Evolutionary conservation across 306 rosid species (phyloP), one percentile per base, ranked within the genome.

Genomic region (Phaseolus lunatus): DNA sequence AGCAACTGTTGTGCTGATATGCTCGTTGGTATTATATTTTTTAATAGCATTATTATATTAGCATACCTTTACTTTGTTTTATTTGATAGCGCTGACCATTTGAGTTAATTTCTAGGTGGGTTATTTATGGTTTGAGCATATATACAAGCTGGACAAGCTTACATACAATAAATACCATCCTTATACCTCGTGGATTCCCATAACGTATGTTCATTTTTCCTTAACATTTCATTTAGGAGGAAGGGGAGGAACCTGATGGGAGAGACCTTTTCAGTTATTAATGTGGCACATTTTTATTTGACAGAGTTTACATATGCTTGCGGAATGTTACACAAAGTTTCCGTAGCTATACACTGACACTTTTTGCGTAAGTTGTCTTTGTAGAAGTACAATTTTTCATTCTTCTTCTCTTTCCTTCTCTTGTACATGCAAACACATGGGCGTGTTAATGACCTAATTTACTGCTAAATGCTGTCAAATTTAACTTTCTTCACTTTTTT

Each of bases 131-230:
- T 82, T 87, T 45, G 95, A 92, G 87, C 66, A 86, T 64, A 82
- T 95, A 78, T 95, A 92, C 91, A 95, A 90, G 90, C 79, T 95
- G 82, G 98, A 95, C 89, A 95, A 88, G 83, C 35, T 87, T 79
- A 80, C 90, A 4, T 95, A 95, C 93, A 95, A 95, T 76, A 90
- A 89, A 86, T 92, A 82, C 67, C 98, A 95, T 88, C 98, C 98
- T 45, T 95, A 90, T 72, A 95, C 98, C 73, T 95, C 98, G 1
- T 95, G 98, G 98, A 92, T 95, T 82, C 98, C 98, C 20, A 92
- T 95, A 80, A 95, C 98, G 98, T 95, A 92, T 24, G 88, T 82
- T 35, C 57, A 37, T 35, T 24, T 88, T 66, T 67, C 81, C 73
- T 62, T 13, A 41, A 33, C 22, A 24, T 76, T 72, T 26, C 23